These are phyloP conservation scores for Colletotrichum zoysiae DNA, from an alignment of 2,329 filamentous ascomycete genomes.

Conservation along the genomic window DNA sequence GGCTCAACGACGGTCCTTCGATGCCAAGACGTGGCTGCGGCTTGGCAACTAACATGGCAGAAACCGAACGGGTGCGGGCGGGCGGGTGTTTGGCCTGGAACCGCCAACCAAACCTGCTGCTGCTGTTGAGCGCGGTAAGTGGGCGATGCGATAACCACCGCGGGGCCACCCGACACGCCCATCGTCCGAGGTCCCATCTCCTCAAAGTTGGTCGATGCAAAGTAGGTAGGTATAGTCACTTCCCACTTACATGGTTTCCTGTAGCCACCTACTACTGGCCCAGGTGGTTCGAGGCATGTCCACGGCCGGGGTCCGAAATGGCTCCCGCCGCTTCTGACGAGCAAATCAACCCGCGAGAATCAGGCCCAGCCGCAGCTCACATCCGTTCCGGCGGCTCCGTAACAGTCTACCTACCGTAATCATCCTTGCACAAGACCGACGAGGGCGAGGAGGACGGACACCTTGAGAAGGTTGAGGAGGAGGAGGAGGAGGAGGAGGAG, in stretches of 20 bases:
- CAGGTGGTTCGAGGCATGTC: constrained; percentile 4
- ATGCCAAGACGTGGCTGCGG: background rate
- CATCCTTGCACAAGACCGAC: background rate
- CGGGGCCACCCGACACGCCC: background rate
- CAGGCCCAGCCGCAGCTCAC: background rate
- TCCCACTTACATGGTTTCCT: too few relatives aligned
- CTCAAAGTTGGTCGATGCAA: background rate
- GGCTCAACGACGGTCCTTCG: too few relatives aligned
- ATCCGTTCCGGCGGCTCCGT: background rate
- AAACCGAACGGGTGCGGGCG: too few relatives aligned
- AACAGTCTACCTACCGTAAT: background rate
- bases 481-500: background rate
- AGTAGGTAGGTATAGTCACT: too few relatives aligned
- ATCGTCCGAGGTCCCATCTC: too few relatives aligned
- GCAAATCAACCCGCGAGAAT: background rate
- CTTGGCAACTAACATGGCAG: too few relatives aligned
- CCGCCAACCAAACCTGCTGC: too few relatives aligned
- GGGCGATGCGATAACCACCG: too few relatives aligned
- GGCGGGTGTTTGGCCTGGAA: too few relatives aligned
- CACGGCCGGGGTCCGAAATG: constrained; percentile 9
- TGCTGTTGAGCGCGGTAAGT: too few relatives aligned
- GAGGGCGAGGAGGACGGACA: background rate
- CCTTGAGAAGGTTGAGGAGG: background rate
- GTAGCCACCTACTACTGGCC: too few relatives aligned
- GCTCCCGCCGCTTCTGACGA: background rate